Evolutionary conservation across 2,329 filamentous ascomycete genomes (phyloP).

Genomic region (Fusarium mangiferae): DNA sequence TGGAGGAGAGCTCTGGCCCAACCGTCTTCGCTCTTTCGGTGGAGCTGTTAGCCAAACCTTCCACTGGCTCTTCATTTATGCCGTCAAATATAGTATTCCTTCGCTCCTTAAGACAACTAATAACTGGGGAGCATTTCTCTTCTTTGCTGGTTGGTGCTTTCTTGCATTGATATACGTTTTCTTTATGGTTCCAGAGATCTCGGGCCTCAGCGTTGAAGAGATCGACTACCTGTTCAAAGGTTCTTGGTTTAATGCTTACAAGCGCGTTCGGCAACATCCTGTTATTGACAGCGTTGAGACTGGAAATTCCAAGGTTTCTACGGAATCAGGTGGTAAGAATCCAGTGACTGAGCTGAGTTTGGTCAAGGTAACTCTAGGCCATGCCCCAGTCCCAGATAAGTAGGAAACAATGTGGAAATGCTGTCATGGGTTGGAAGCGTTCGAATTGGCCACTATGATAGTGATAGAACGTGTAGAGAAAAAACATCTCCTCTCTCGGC

Average conservation of each 20-base stretch:
- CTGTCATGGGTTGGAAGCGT: rapidly evolving
- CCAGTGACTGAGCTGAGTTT: neutral
- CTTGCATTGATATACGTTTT: neutral
- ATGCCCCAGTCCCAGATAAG: too few species aligned
- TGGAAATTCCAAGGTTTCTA: neutral
- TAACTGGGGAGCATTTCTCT: neutral
- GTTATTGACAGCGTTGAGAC: neutral
- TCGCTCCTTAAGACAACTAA: neutral
- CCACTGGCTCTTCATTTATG: neutral
- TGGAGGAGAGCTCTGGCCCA: neutral
- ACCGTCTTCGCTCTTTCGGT: neutral
- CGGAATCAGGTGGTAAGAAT: neutral
- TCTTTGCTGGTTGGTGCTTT: neutral
- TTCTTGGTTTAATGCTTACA: neutral
- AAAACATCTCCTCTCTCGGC: too few species aligned
- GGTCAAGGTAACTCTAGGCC: too few species aligned
- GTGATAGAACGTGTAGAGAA: too few species aligned
- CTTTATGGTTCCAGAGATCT: neutral
- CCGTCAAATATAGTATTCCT: neutral
- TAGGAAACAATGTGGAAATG: too few species aligned
- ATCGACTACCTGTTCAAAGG: neutral
- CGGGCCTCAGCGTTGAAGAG: neutral
- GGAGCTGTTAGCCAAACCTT: neutral
- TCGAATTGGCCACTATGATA: too few species aligned
- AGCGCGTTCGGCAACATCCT: neutral